A percentile compares a stretch with the other conserved stretches of the same genome.
These are phyloP conservation scores for Thermothielavioides terrestris DNA, from an alignment of 495 filamentous ascomycete species.

Conservation along the genomic window DNA sequence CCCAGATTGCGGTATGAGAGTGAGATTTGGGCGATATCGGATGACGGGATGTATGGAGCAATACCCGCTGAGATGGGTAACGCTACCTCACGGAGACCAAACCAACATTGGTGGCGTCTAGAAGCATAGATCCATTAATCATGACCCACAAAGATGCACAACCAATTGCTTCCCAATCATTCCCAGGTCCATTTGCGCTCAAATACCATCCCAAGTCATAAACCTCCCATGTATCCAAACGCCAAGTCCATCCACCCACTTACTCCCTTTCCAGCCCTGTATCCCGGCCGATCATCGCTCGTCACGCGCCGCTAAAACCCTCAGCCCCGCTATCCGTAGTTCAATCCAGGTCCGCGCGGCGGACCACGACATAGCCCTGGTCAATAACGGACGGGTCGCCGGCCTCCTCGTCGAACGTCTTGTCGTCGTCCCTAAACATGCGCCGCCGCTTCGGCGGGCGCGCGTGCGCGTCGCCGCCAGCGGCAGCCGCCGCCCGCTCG, in stretches of 20 bases:
- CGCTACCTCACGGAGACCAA: no score
- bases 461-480: conserved; percentile 15
- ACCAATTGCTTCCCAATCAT: neutral
- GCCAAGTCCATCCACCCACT: neutral
- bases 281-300: neutral
- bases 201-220: neutral
- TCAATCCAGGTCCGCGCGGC: conserved; percentile 37
- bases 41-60: neutral
- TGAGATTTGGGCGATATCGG: neutral
- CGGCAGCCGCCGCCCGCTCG: no score
- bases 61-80: no score
- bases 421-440: conserved; percentile 27
- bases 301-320: neutral
- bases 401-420: conserved; percentile 34
- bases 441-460: conserved; percentile 22
- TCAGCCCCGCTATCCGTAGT: no score
- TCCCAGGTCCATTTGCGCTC: neutral
- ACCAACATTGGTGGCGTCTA: no score
- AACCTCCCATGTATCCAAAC: neutral
- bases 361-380: conserved; percentile 40
- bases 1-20: conserved; percentile 14
- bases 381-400: conserved; percentile 32
- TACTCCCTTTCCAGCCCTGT: neutral
- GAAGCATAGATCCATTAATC: conserved; percentile 7
- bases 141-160: neutral